Evolutionary conservation across 2,329 filamentous ascomycete species (phyloP), one percentile per base, ranked within the genome.

Genomic region (Ophiostoma piceae): DNA sequence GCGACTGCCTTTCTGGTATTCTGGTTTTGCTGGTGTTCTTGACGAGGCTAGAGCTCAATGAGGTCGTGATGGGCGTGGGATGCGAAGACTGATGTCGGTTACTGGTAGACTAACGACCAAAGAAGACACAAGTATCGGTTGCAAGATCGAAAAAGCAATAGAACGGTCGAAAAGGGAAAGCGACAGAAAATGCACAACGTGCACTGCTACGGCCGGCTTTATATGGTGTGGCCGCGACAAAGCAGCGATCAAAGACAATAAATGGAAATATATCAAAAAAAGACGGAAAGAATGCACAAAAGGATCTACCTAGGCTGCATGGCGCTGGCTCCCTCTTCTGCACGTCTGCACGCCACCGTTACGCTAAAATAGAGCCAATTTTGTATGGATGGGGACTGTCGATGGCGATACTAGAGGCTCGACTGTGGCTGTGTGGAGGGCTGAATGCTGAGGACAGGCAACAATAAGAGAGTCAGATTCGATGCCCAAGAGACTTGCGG

Each of bases 311-410:
- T 47, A 47, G n/a, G 39, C 41, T 39, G 65, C 43, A n/a, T 67
- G 29, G 66, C 66, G 66, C 66, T 37, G 62, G 62, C 62, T 65
- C 62, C 62, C 62, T 65, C 43, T 43, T 51, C 66, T 54, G 43
- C 66, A 68, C 39, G 41, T 51, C 66, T 54, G 43, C 66, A 68
- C 39, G 41, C 66, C 35, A 37, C 66, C 69, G 66, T 67, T 64
- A 54, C 69, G 69, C 69, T 68, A 70, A 19, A 29, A n/a, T 70
- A 39, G 66, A 47, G 66, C 54, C 65, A 47, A 64, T 41, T 60
- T 57, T 35, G 66, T 22, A 11, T 39, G 32, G 35, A n/a, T 29
- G 11, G 32, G 29, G 60, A 65, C 35, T 14, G 32, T 22, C 16
- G 32, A 65, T n/a, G 35, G 62, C 8, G 19, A 35, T 39, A 65